Evolutionary conservation across 495 filamentous ascomycete genomes (phyloP).

Genomic region (Xylona heveae): DNA sequence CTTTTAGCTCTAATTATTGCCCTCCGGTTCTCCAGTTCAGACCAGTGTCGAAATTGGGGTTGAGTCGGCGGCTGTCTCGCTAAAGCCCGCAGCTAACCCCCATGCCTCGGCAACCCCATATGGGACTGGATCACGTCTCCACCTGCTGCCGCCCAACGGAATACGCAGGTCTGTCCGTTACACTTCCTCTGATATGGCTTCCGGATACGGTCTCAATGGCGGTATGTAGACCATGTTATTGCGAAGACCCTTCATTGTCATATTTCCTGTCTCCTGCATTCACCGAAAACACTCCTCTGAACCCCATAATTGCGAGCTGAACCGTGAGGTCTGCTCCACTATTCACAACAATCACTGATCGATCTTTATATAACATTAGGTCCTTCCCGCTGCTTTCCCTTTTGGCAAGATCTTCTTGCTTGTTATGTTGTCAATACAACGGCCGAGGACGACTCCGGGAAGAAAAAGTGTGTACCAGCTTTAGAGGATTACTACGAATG

Average conservation of each 20-base stretch:
- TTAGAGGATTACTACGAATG: slow-evolving; percentile 98
- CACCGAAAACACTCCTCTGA: too few species aligned
- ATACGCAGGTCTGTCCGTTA: too few species aligned
- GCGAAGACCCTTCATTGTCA: neutral
- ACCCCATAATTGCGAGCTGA: too few species aligned
- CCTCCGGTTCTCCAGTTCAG: too few species aligned
- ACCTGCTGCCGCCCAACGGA: too few species aligned
- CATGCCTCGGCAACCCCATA: too few species aligned
- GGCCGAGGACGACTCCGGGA: slow-evolving; percentile 39
- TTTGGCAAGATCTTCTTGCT: slow-evolving; percentile 56
- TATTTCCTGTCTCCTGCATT: neutral
- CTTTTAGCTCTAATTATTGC: too few species aligned
- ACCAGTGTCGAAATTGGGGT: too few species aligned
- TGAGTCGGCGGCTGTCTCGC: too few species aligned
- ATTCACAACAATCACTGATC: slow-evolving; percentile 10
- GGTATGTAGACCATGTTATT: slow-evolving; percentile 34
- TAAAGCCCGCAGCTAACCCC: too few species aligned
- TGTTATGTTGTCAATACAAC: slow-evolving; percentile 24
- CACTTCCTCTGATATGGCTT: slow-evolving; percentile 61
- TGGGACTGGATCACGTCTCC: too few species aligned
- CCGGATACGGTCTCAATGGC: slow-evolving; percentile 60
- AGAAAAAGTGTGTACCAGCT: slow-evolving; percentile 73
- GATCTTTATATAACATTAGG: slow-evolving; percentile 28
- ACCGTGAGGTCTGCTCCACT: neutral
- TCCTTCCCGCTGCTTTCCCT: slow-evolving; percentile 83